Evolutionary conservation across 805 yeast genomes (phyloP), one percentile per base, ranked within the genome.

Genomic region (Torulaspora quercuum): DNA sequence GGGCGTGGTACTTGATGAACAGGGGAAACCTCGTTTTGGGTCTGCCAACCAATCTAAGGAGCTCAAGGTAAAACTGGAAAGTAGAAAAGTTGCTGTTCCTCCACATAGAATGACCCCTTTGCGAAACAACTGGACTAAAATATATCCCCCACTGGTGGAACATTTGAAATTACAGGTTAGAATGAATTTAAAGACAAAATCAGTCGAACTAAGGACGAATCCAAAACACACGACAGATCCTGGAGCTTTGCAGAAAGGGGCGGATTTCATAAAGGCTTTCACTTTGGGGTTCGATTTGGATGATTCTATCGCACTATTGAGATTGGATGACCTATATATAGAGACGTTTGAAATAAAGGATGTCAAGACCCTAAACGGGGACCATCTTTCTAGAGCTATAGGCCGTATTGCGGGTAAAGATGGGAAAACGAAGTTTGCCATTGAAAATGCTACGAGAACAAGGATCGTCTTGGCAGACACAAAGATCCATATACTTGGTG

Each of bases 381-480:
- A 92, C 66, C 98, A 92, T 75, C 72, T 92, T 60, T 83, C 95
- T 35, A 82, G 99, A 74, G 98, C 99, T 6, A 92, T 92, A 61
- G 99, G 98, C 57, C 87, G 99, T 74, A 92, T 92, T 64, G 98
- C 99, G 9, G 99, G 99, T 64, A 94, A 92, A 60, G 99, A 92
- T 60, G 99, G 99, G 58, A 90, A 89, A 66, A 92, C 97, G 45
- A 92, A 90, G 68, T 92, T 90, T 63, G 97, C 98, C 20, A 92
- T 92, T 57, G 99, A 92, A 66, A 92, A 92, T 59, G 97, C 98
- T 11, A 90, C 97, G 14, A 78, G 97, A 68, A 92, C 99, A 8
- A 82, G 99, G 71, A 89, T 92, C 27, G 99, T 92, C 16, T 72
- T 92, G 49, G 99, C 99, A 0, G 99, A 92, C 64, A 78, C 94